Base-by-base conservation (phyloP, 2,329 filamentous ascomycete genomes). In the Cladophialophora immunda region DNA sequence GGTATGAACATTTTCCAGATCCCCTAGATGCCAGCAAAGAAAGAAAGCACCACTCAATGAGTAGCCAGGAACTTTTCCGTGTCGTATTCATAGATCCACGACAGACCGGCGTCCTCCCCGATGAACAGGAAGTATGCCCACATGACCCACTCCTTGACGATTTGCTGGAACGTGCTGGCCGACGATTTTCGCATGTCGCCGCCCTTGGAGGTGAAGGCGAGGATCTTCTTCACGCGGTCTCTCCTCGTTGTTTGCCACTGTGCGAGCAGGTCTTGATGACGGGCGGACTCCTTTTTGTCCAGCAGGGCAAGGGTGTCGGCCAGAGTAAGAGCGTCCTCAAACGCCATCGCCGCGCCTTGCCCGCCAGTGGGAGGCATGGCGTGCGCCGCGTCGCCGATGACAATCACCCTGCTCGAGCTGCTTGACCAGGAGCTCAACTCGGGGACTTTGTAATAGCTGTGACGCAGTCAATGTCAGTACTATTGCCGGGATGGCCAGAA, bases 221-320 rank as follows among this genome's bases (percentile, higher is more conserved):
- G 73, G 1, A 87, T 76, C 58, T 75, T 79, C 30, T 83, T 81
- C 0, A 87, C 74, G 2, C 85, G 78, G 9, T 76, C 78, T 71
- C 86, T 82, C 8, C 85, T 76, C 13, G 81, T 81, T 0, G 72
- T 65, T 70, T 86, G 81, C 86, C 85, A 88, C 15, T 47, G 47
- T 19, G 4, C 34, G n/a, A 71, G 32, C 3, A 32, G 22, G 11
- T 41, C 17, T 38, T 52, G 53, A 19, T 56, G 41, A 45, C 38
- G 60, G 1, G 38, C 34, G 4, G 55, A 41, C 13, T 60, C 41
- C 9, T 65, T 64, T 55, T 29, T 32, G 47, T 41, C 32, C 19
- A 67, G 15, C 6, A 32, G 22, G 9, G 56, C 56, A n/a, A 72
- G 58, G 1, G 62, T 62, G 62, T 70, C 64, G 47, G 70, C 70